Base-by-base conservation (phyloP, 2,329 filamentous ascomycete genomes). In the Aspergillus thermomutatus region DNA sequence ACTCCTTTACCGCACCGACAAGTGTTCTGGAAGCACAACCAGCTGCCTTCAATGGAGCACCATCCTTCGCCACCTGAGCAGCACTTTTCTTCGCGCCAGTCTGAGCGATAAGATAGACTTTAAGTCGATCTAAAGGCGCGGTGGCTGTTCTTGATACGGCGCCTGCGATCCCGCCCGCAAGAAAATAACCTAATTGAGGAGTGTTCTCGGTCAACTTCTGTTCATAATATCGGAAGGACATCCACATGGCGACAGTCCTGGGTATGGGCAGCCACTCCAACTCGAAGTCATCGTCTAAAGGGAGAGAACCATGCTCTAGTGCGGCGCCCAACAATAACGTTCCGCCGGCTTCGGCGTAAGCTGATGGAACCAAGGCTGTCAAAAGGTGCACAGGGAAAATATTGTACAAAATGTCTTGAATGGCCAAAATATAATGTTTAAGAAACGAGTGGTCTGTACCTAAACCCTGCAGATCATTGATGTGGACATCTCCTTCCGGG, bases 101-200 rank as follows among this genome's bases (percentile, higher is more conserved):
- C 75, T 95, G 93, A 53, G 96, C 93, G 68, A 99, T 94, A 53
- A 99, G 85, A 74, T 96, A 97, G 63, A 99, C 94, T 79, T 97
- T 97, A 57, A 99, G 82, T 67, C 94, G 91, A 79, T 99, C 94
- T 75, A 99, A 87, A 58, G 94, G 94, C 59, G 94, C 94, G 65
- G 94, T 99, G 62, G 91, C 89, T 71, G 94, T 97, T 72, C 94
- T 88, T 72, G 93, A 97, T 68, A 97, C 88, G 74, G 92, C 93
- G 73, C 94, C 94, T 73, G 93, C 92, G 72, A 96, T 82, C 75
- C 92, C 94, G 81, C 94, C 94, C 74, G 94, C 94, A 79, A 96
- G 78, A 77, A 97, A 99, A 79, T 97, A 99, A 83, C 94, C 94
- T 96, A 76, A 65, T 72, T 77, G 70, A 66, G 75, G 75, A 72